These are phyloP conservation scores for Teratosphaeria pseudoeucalypti DNA, from an alignment of 2,329 filamentous ascomycete genomes.

Conservation along the genomic window DNA sequence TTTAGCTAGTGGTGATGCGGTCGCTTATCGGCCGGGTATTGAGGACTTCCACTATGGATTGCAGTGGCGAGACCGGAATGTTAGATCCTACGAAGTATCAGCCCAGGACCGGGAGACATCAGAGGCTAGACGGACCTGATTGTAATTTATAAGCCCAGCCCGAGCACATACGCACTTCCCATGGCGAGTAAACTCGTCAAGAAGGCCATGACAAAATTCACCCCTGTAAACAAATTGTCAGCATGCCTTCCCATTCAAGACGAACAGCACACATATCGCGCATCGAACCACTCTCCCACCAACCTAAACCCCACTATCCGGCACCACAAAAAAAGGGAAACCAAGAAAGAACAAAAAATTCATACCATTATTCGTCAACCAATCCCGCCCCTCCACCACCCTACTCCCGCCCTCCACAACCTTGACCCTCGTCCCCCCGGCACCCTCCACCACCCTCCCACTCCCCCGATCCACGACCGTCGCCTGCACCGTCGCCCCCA, in stretches of 20 bases:
- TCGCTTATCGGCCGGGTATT: background rate
- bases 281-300: background rate
- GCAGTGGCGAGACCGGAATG: background rate
- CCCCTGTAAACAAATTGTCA: conserved; percentile 31
- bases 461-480: conserved; percentile 75
- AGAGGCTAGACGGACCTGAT: background rate
- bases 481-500: conserved; percentile 75
- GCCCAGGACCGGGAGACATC: background rate
- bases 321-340: too few relatives aligned
- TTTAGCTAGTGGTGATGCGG: background rate
- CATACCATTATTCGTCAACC: conserved; percentile 75
- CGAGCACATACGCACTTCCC: conserved; percentile 35
- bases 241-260: background rate
- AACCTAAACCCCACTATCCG: too few relatives aligned
- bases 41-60: background rate
- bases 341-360: background rate
- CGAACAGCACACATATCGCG: too few relatives aligned
- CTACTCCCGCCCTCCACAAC: conserved; percentile 21
- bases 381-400: conserved; percentile 55
- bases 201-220: conserved; percentile 86
- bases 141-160: background rate
- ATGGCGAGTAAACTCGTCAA: conserved; percentile 73
- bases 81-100: background rate
- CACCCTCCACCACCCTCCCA: conserved; percentile 82
- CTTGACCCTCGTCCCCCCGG: conserved; percentile 41